These are phyloP conservation scores for Parathielavia hyrcaniae DNA, from an alignment of 495 filamentous ascomycete species.

Conservation along the genomic window DNA sequence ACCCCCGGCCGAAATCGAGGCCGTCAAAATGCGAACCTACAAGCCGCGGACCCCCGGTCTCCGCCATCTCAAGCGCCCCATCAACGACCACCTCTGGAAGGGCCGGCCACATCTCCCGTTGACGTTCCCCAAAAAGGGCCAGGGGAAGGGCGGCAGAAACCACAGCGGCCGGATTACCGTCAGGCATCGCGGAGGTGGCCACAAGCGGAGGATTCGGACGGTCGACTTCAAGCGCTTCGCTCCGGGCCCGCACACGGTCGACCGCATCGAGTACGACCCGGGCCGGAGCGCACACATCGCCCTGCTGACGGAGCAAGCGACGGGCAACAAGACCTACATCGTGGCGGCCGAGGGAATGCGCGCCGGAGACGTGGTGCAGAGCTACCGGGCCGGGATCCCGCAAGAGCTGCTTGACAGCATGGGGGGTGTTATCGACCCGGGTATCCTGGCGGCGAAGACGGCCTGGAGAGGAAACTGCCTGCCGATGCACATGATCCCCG, in stretches of 20 bases:
- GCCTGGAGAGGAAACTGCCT: conserved; percentile 93
- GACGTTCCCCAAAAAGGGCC: conserved; percentile 85
- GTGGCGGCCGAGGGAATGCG: conserved; percentile 88
- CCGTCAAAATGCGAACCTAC: conserved; percentile 66
- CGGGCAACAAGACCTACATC: conserved; percentile 72
- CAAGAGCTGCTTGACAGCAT: conserved; percentile 75
- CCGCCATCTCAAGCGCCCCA: conserved; percentile 80
- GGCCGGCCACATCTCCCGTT: conserved; percentile 74
- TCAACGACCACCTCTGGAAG: conserved; percentile 96
- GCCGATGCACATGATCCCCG: conserved; percentile 86
- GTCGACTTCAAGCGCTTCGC: conserved; percentile 75
- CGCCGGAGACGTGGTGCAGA: conserved; percentile 84
- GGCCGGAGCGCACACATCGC: conserved; percentile 92
- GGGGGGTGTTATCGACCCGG: conserved; percentile 86
- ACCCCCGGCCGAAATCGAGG: conserved; percentile 30
- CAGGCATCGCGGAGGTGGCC: conserved; percentile 83
- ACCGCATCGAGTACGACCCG: conserved; percentile 93
- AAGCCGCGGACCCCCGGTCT: conserved; percentile 92
- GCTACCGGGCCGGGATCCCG: conserved; percentile 83
- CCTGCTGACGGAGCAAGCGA: conserved; percentile 65
- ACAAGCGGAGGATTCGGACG: conserved; percentile 81
- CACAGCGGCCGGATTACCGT: conserved; percentile 78
- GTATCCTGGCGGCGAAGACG: conserved; percentile 89
- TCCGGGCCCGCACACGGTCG: conserved; percentile 76
- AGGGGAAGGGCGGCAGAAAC: conserved; percentile 87